phyloP scores from a whole-genome alignment of 2,329 filamentous ascomycete genomes.

The Botrytis cinerea region DNA sequence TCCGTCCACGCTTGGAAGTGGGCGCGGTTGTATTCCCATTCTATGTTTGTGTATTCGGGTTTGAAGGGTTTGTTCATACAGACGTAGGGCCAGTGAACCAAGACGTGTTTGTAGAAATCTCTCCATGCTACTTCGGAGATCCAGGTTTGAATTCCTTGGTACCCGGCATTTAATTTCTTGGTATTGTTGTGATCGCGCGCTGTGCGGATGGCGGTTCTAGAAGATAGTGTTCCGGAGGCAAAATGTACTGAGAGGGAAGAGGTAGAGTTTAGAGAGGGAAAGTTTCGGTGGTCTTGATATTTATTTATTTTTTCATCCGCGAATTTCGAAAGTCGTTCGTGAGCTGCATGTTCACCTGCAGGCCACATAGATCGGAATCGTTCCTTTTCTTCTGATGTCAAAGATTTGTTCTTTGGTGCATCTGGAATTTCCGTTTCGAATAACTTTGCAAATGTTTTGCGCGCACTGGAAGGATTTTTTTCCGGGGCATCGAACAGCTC shows the following conservation, averaged over 20 bases:
- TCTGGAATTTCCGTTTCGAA: slow-evolving; percentile 64
- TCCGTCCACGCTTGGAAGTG: slow-evolving; percentile 74
- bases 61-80: slow-evolving; percentile 82
- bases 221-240: slow-evolving; percentile 66
- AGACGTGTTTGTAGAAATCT: slow-evolving; percentile 85
- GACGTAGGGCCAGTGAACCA: slow-evolving; percentile 82
- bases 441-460: slow-evolving; percentile 52
- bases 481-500: slow-evolving; percentile 59
- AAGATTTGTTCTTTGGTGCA: slow-evolving; percentile 62
- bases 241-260: slow-evolving; percentile 73
- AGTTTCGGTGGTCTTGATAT: slow-evolving; percentile 67
- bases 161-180: slow-evolving; percentile 66
- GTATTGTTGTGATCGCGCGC: slow-evolving; percentile 65
- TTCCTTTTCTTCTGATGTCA: slow-evolving; percentile 60
- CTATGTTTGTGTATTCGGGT: slow-evolving; percentile 77
- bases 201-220: slow-evolving; percentile 64
- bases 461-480: slow-evolving; percentile 52
- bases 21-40: slow-evolving; percentile 74
- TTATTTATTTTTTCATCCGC: slow-evolving; percentile 60
- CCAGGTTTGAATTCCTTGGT: slow-evolving; percentile 69
- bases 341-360: slow-evolving; percentile 72
- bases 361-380: slow-evolving; percentile 66
- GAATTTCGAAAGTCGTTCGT: slow-evolving; percentile 64
- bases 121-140: slow-evolving; percentile 84
- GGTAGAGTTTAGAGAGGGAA: slow-evolving; percentile 63